Base-by-base conservation (phyloP, 306 rosid species). In the Cyclanthera cordifolia region DNA sequence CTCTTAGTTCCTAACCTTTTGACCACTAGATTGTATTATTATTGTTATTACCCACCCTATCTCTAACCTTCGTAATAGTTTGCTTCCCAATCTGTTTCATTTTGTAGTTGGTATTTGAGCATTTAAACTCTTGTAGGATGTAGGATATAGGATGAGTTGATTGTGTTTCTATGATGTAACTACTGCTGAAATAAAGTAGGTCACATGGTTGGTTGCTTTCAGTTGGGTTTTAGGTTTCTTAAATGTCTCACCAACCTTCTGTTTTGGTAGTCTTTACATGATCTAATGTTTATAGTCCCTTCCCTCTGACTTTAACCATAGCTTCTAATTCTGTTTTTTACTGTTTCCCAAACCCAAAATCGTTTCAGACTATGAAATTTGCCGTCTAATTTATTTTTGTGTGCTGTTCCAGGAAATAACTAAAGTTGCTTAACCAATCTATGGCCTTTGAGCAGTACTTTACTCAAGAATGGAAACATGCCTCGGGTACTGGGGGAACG, bases 381-480 rank as follows among this genome's bases (percentile, higher is more conserved):
- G 0, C 19, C 12, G 4, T 64, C 43, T 37, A 37, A 37, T 37
- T 37, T 8, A 25, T 61, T 19, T 17, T 61, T 25, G 8, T 47
- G 55, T 1, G 41, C 5, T 66, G 43, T 21, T 2, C 55, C 71
- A 47, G 71, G 54, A 66, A 66, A 16, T 16, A 70, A 21, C 65
- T 53, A 32, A 54, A 76, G 24, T 74, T 63, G 55, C 19, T 76
- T 53, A 66, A 61, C 63, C 55, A 21, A 70, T 65, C 58, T 75
- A 88, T 91, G 97, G 90, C 90, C 65, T 73, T 75, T 73, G 86
- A 81, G 68, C 81, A 78, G 48, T 88, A 73, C 82, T 72, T 55
- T 53, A 53, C 84, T 7, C 81, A 69, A 49, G 90, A 82, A 74
- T 78, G 85, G 85, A 91, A 75, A 77, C 72, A 78, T 56, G 76